Evolutionary conservation across 768 basidiomycete species (phyloP).

Genomic region (Leccinum disarticulatum): DNA sequence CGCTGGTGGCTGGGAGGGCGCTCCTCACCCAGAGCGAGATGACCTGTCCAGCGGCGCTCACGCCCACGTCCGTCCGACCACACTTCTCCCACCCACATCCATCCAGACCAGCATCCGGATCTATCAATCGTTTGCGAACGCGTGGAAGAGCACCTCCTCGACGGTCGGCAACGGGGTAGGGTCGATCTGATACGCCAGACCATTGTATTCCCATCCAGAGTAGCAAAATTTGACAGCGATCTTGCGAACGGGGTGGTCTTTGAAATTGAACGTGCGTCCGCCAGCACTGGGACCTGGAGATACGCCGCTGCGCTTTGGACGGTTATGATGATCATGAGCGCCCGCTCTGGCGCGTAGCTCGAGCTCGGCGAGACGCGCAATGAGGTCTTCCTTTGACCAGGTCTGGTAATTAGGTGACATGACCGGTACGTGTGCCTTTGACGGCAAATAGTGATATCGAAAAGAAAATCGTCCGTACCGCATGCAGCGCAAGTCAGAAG

Average conservation of each 20-base stretch:
- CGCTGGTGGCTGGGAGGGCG: constrained; percentile 37
- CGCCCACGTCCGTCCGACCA: constrained; percentile 93
- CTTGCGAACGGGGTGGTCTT: constrained; percentile 73
- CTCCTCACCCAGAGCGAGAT: constrained; percentile 90
- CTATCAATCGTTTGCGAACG: constrained; percentile 79
- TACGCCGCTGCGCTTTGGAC: constrained; percentile 9
- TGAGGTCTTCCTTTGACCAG: constrained; percentile 70
- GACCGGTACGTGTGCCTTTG: constrained; percentile 29
- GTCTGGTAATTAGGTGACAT: constrained; percentile 48
- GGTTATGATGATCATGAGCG: constrained; percentile 11
- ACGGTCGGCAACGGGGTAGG: constrained; percentile 84
- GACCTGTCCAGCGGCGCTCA: constrained; percentile 93
- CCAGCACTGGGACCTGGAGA: constrained; percentile 13
- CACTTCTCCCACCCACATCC: constrained; percentile 91
- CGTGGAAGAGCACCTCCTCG: constrained; percentile 81
- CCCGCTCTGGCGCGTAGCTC: constrained; percentile 36
- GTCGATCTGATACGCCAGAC: constrained; percentile 77
- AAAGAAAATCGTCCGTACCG: constrained; percentile 32
- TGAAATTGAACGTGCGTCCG: constrained; percentile 59
- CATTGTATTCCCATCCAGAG: constrained; percentile 89
- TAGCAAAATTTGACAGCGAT: constrained; percentile 95
- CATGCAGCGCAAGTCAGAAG: constrained; percentile 18
- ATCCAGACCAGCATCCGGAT: constrained; percentile 68
- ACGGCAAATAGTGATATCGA: constrained; percentile 34
- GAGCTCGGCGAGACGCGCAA: constrained; percentile 59